A percentile compares a stretch with the other conserved stretches of the same genome.
Conservation (phyloP, 768 basidiomycete species). For the Pleurotus citrinopileatus region DNA sequence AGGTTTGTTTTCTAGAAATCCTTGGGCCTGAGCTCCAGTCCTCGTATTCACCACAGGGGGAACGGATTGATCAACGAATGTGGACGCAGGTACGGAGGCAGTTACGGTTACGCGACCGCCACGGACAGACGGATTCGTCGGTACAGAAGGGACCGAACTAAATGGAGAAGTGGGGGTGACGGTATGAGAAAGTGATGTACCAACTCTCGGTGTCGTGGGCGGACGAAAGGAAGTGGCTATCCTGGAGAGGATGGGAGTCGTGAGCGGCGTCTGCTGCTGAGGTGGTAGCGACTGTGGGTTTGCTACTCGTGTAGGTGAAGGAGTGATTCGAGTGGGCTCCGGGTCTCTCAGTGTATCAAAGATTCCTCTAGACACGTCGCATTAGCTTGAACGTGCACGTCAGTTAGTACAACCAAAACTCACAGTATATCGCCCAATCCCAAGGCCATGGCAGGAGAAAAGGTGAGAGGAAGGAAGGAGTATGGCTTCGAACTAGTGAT, state of each 20-base stretch:
- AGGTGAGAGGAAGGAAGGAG: neutral
- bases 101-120: neutral
- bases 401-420: neutral
- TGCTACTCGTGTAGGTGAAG: neutral
- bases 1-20: slow-evolving; percentile 65
- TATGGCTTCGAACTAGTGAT: neutral
- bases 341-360: neutral
- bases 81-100: neutral
- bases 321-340: neutral
- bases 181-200: neutral
- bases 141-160: neutral
- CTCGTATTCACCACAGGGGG: neutral
- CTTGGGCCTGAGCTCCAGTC: neutral
- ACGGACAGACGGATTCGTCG: neutral
- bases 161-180: neutral
- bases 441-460: neutral
- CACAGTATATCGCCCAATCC: neutral
- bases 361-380: neutral
- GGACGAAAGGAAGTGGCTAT: neutral
- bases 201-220: neutral
- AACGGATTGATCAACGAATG: neutral
- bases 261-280: neutral
- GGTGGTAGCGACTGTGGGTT: neutral
- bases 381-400: no score
- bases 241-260: neutral